Percentiles rank a stretch among this genome's conserved stretches.
Evolutionary conservation across 2,329 filamentous ascomycete genomes (phyloP).

Genomic region (Trichoderma atrobrunneum): DNA sequence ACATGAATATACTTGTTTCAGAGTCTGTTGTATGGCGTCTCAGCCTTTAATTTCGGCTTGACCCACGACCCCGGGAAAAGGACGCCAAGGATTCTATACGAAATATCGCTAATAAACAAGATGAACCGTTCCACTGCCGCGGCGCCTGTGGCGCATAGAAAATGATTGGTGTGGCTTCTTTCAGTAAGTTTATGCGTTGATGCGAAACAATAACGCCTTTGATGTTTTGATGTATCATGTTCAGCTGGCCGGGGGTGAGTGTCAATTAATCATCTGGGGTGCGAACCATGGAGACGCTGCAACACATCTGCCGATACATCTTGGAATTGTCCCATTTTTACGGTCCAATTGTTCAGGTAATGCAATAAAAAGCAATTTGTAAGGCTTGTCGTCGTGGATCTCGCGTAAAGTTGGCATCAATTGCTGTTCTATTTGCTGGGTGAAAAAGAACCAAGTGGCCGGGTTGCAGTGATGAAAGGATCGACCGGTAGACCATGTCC

Average conservation of each 20-base stretch:
- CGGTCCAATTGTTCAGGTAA: background rate
- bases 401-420: background rate
- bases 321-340: background rate
- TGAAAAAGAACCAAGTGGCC: background rate
- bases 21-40: background rate
- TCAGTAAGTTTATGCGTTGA: background rate
- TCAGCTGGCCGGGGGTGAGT: background rate
- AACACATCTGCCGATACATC: background rate
- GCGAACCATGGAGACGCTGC: background rate
- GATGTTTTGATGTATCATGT: background rate
- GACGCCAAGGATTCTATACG: background rate
- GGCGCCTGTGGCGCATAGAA: background rate
- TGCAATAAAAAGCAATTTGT: background rate
- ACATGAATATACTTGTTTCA: background rate
- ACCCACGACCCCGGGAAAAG: background rate
- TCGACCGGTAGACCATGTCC: background rate
- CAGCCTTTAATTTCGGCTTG: background rate
- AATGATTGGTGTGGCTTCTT: background rate
- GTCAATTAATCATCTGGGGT: background rate
- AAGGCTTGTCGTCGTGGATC: background rate
- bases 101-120: background rate
- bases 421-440: background rate
- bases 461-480: background rate
- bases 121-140: background rate
- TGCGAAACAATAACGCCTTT: background rate